phyloP scores from a whole-genome alignment of 1,284 basidiomycete species.

The Sanguinoderma infundibulare region DNA sequence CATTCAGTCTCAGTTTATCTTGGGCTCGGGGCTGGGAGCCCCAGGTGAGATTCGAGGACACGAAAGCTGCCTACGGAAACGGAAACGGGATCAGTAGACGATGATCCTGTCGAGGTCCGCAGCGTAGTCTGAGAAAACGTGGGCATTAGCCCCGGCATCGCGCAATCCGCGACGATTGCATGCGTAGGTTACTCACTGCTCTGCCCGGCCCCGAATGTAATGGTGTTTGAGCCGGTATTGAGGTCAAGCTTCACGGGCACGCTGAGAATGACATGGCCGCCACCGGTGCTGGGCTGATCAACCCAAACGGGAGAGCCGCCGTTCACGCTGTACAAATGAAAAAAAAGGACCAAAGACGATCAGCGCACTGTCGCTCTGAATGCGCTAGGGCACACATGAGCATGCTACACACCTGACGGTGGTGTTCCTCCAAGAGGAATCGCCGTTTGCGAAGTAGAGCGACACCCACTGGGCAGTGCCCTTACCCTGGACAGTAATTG shows the following conservation, averaged over 20 bases:
- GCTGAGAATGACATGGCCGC: slow-evolving; percentile 54
- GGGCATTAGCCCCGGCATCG: not conserved
- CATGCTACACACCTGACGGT: slow-evolving; percentile 53
- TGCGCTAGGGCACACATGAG: not conserved
- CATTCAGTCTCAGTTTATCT: slow-evolving; percentile 1
- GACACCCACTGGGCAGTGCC: slow-evolving; percentile 62
- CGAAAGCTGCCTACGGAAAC: not conserved
- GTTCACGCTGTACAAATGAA: slow-evolving; percentile 49
- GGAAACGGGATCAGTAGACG: slow-evolving; percentile 45
- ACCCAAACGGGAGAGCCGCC: slow-evolving; percentile 54
- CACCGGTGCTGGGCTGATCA: slow-evolving; percentile 62
- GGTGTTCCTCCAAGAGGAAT: slow-evolving; percentile 60
- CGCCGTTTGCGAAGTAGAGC: slow-evolving; percentile 61
- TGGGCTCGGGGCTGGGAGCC: not conserved
- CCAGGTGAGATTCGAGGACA: not conserved
- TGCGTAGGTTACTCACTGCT: slow-evolving; percentile 43
- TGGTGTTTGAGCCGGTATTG: slow-evolving; percentile 53
- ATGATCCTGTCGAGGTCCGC: slow-evolving; percentile 68
- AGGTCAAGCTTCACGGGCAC: slow-evolving; percentile 60
- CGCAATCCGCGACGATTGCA: not conserved
- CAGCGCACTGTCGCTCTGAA: not conserved
- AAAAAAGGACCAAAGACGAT: not conserved
- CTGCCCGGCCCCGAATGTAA: slow-evolving; percentile 56
- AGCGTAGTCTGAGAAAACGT: slow-evolving; percentile 49
- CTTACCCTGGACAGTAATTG: slow-evolving; percentile 60